Percentiles rank a stretch among this genome's conserved stretches.
Evolutionary conservation across 495 filamentous ascomycete species (phyloP).

Genomic region (Penicillium coprophilum): DNA sequence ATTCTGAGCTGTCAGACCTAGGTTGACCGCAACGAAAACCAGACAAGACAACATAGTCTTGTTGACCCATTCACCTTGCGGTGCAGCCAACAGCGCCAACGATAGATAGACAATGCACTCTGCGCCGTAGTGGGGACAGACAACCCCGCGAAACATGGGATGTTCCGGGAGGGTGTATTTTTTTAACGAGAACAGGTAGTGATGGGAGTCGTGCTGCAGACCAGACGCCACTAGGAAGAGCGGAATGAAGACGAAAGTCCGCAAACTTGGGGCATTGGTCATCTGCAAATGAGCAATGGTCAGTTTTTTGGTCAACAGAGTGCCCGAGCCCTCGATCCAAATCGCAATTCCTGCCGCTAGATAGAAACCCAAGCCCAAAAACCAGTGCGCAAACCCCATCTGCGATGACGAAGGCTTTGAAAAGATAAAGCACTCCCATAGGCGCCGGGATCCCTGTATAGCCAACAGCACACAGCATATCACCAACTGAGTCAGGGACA

Average conservation of each 20-base stretch:
- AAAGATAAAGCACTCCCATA: constrained; percentile 68
- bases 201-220: constrained; percentile 78
- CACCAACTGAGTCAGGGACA: constrained; percentile 64
- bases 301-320: constrained; percentile 16
- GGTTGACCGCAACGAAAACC: constrained; percentile 73
- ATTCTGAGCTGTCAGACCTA: constrained; percentile 75
- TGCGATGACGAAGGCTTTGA: constrained; percentile 63
- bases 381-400: constrained; percentile 85
- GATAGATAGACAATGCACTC: constrained; percentile 83
- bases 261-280: constrained; percentile 51
- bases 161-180: constrained; percentile 81
- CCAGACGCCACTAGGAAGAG: constrained; percentile 73
- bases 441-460: constrained; percentile 69
- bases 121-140: constrained; percentile 90
- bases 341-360: constrained; percentile 65
- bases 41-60: constrained; percentile 67
- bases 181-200: constrained; percentile 72
- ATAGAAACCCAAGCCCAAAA: constrained; percentile 79
- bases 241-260: constrained; percentile 59
- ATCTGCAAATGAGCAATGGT: constrained; percentile 29
- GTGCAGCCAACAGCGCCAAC: constrained; percentile 73
- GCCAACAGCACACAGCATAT: constrained; percentile 69
- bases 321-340: constrained; percentile 77
- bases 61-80: constrained; percentile 61
- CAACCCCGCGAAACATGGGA: constrained; percentile 64